phyloP scores from a whole-genome alignment of 768 basidiomycete genomes.

The Tylopilus vinaceipallidus region DNA sequence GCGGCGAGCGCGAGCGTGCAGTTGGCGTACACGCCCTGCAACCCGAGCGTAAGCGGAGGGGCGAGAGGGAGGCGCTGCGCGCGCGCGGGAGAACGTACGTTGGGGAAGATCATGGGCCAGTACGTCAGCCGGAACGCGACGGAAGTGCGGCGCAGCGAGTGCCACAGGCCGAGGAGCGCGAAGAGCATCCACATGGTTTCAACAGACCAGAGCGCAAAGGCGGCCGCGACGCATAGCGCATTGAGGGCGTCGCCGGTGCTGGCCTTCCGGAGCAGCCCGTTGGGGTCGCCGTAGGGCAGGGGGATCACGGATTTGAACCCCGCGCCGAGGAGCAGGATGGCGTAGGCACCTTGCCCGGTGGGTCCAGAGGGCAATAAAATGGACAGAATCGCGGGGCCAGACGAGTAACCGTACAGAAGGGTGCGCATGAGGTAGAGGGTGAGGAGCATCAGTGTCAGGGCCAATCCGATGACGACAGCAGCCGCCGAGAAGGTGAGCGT shows the following conservation, averaged over 20 bases:
- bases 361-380: constrained; percentile 77
- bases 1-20: constrained; percentile 52
- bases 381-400: constrained; percentile 47
- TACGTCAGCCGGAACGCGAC: constrained; percentile 56
- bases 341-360: constrained; percentile 63
- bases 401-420: constrained; percentile 53
- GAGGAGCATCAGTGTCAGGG: constrained; percentile 64
- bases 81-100: no score
- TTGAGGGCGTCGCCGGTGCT: constrained; percentile 42
- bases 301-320: constrained; percentile 41
- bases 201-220: constrained; percentile 60
- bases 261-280: constrained; percentile 34
- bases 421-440: constrained; percentile 61
- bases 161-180: constrained; percentile 48
- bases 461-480: constrained; percentile 54
- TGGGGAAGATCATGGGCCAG: constrained; percentile 74
- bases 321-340: constrained; percentile 54
- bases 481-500: constrained; percentile 55
- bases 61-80: neutral
- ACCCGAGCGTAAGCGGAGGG: no score
- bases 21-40: constrained; percentile 62
- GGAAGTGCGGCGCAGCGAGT: constrained; percentile 38
- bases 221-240: constrained; percentile 42
- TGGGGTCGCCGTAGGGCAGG: constrained; percentile 30
- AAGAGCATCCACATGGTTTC: constrained; percentile 63